These are phyloP conservation scores for Oryza meyeriana DNA, from an alignment of 176 grass and related monocot species.

Conservation along the genomic window DNA sequence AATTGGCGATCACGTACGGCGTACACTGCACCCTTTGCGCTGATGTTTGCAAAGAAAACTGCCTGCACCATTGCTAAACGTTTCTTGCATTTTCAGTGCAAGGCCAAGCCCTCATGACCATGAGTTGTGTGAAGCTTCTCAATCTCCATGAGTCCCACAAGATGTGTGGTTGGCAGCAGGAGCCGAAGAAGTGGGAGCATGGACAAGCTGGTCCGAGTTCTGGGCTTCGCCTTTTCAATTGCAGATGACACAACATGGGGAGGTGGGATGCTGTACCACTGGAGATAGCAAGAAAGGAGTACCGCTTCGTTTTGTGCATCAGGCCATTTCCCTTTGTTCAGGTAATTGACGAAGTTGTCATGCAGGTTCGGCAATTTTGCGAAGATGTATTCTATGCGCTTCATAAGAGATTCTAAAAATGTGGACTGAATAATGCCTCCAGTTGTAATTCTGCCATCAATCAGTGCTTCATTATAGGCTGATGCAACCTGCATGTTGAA, in stretches of 20 bases:
- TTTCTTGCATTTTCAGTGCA: background rate
- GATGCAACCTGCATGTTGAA: constrained; percentile 58
- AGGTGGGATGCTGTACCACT: constrained; percentile 84
- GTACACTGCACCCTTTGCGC: too few relatives aligned
- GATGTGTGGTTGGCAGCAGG: constrained; percentile 61
- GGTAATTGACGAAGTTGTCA: constrained; percentile 51
- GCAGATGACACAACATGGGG: constrained; percentile 54
- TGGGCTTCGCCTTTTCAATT: constrained; percentile 45
- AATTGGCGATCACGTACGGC: background rate
- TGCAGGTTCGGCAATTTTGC: constrained; percentile 33
- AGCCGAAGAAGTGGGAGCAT: constrained; percentile 72
- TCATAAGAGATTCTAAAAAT: constrained; percentile 81
- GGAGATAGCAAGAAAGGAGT: constrained; percentile 84
- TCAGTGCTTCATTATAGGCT: constrained; percentile 75
- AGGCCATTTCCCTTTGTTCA: constrained; percentile 67
- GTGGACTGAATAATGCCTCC: constrained; percentile 68
- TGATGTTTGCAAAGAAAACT: background rate
- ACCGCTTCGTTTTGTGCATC: constrained; percentile 41
- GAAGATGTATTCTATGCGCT: constrained; percentile 63
- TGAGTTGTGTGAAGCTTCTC: constrained; percentile 50
- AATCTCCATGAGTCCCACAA: constrained; percentile 67
- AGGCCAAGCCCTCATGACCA: background rate
- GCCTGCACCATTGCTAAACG: background rate
- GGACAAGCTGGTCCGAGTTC: constrained; percentile 18
- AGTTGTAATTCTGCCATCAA: constrained; percentile 60